These are phyloP conservation scores for Brettanomyces anomalus DNA, from an alignment of 805 yeast genomes.

Conservation along the genomic window DNA sequence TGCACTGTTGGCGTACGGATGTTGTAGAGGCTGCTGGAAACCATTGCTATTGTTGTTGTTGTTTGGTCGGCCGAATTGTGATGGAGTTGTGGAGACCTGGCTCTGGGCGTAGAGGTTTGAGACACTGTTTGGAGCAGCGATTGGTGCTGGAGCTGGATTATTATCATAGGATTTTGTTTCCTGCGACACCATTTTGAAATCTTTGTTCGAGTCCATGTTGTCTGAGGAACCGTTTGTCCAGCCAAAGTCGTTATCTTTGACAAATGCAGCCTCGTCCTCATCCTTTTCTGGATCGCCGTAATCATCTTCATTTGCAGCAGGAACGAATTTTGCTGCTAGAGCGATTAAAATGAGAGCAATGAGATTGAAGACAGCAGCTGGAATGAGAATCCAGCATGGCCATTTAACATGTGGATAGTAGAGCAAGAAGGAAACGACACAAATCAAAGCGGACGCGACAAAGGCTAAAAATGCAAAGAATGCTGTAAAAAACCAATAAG, in stretches of 20 bases:
- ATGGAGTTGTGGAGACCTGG: background rate
- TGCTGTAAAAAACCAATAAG: slow-evolving; percentile 34
- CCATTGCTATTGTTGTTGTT: background rate
- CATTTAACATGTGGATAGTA: slow-evolving; percentile 60
- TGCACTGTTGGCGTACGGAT: background rate
- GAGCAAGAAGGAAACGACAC: slow-evolving; percentile 45
- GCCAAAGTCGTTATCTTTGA: slow-evolving; percentile 1
- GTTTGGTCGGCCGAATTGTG: background rate
- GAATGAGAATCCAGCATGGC: slow-evolving; percentile 68
- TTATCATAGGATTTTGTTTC: too few species aligned
- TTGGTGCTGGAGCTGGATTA: too few species aligned
- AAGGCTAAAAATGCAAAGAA: slow-evolving; percentile 41
- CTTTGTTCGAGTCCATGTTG: background rate
- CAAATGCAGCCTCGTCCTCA: background rate
- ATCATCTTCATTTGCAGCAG: slow-evolving; percentile 7
- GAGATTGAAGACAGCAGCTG: slow-evolving; percentile 51
- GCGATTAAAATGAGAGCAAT: slow-evolving; percentile 42
- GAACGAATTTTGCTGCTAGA: slow-evolving; percentile 23
- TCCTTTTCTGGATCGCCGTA: slow-evolving; percentile 7
- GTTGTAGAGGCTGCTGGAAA: background rate
- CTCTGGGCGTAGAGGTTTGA: too few species aligned
- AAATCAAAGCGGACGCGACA: slow-evolving; percentile 42
- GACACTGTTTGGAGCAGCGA: too few species aligned
- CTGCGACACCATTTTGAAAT: background rate
- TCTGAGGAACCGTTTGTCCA: background rate